Evolutionary conservation across 805 yeast genomes (phyloP).

Genomic region (Lachancea kluyveri): DNA sequence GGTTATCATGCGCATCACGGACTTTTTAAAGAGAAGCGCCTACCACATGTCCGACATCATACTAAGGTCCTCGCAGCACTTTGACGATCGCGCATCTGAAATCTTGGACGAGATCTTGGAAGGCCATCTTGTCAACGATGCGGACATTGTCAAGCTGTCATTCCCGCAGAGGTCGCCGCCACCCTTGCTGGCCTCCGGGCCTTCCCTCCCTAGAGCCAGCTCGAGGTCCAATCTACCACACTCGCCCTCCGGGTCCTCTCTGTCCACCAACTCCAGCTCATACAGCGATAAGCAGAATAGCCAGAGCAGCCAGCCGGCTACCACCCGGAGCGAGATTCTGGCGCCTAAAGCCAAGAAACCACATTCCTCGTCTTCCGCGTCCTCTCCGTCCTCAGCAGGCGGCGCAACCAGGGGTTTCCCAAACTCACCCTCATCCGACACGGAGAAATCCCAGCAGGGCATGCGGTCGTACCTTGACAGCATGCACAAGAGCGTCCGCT

Average conservation of each 20-base stretch:
- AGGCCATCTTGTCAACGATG: conserved; percentile 18
- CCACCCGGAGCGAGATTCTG: conserved; percentile 6
- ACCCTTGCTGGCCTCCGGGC: neutral
- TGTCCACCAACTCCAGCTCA: conserved; percentile 6
- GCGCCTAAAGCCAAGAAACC: conserved; percentile 9
- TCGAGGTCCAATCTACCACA: conserved; percentile 1
- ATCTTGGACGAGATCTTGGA: conserved; percentile 23
- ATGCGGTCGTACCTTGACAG: conserved; percentile 3
- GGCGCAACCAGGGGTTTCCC: no score
- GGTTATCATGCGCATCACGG: conserved; percentile 25
- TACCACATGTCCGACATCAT: conserved; percentile 23
- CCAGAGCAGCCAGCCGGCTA: neutral
- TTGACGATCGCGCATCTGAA: conserved; percentile 22
- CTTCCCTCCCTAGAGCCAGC: neutral
- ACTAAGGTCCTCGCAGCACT: conserved; percentile 17
- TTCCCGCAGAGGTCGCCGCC: neutral
- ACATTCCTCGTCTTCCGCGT: conserved; percentile 4
- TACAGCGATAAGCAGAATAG: conserved; percentile 5
- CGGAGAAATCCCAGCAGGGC: conserved; percentile 3
- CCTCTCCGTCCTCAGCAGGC: conserved; percentile 1
- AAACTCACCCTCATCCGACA: conserved; percentile 3
- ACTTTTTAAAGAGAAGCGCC: conserved; percentile 28
- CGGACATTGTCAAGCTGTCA: conserved; percentile 1
- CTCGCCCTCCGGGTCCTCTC: conserved; percentile 8
- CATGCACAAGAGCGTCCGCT: conserved; percentile 3